Percentiles rank a stretch among this genome's conserved stretches.
These are phyloP conservation scores for Laetiporus sulphureus DNA, from an alignment of 1,284 basidiomycete genomes.

Conservation along the genomic window DNA sequence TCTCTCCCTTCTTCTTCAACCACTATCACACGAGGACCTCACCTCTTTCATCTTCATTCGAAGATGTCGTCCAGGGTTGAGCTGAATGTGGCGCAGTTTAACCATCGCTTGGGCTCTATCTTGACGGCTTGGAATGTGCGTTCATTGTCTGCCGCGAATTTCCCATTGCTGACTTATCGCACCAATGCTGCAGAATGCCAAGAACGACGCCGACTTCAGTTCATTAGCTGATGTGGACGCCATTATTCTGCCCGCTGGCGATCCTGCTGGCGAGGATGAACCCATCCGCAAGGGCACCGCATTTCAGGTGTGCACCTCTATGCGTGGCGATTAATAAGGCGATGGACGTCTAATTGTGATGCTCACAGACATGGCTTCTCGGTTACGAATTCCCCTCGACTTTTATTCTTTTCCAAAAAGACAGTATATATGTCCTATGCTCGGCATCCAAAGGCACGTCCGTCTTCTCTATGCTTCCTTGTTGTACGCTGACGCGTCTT, in stretches of 20 bases:
- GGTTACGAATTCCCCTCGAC: constrained; percentile 98
- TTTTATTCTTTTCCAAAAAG: constrained; percentile 75
- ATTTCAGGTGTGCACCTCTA: constrained; percentile 69
- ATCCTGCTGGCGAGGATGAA: constrained; percentile 79
- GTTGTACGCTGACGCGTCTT: constrained; percentile 17
- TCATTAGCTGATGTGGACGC: constrained; percentile 63
- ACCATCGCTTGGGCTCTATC: constrained; percentile 58
- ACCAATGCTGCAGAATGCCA: constrained; percentile 38
- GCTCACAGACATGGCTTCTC: constrained; percentile 80
- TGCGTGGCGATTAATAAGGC: too few relatives aligned
- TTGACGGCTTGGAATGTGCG: constrained; percentile 74
- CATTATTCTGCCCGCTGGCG: constrained; percentile 76
- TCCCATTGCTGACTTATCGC: constrained; percentile 7
- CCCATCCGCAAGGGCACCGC: constrained; percentile 85
- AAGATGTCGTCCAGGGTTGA: too few relatives aligned
- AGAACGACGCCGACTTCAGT: constrained; percentile 63
- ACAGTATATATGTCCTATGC: constrained; percentile 76
- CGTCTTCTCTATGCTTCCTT: not conserved
- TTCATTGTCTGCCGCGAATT: constrained; percentile 8
- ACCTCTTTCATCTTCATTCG: too few relatives aligned
- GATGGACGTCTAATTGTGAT: not conserved
- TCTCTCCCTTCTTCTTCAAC: constrained; percentile 9
- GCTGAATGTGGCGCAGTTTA: constrained; percentile 50
- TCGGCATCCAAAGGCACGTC: constrained; percentile 81
- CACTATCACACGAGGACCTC: too few relatives aligned